Percentiles rank a stretch among this genome's conserved stretches.
phyloP scores from a whole-genome alignment of 2,329 filamentous ascomycete genomes.

The Ustilaginoidea virens region DNA sequence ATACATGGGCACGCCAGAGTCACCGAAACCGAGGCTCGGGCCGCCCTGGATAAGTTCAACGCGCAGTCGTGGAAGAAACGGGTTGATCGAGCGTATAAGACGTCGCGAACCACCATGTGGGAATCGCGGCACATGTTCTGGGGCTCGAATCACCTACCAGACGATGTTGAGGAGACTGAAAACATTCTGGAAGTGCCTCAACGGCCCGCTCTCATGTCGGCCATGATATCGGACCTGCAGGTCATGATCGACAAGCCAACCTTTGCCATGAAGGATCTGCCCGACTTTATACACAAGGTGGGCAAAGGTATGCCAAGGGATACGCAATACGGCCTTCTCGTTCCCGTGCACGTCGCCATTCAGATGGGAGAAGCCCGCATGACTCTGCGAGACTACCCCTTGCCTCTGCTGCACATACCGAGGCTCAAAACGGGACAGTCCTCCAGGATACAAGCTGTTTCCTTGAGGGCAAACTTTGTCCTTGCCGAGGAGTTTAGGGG shows the following conservation, averaged over 20 bases:
- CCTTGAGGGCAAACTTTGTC: constrained; percentile 80
- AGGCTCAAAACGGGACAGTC: constrained; percentile 67
- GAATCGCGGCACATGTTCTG: constrained; percentile 70
- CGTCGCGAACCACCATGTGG: constrained; percentile 58
- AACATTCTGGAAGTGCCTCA: constrained; percentile 74
- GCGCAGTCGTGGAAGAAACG: constrained; percentile 83
- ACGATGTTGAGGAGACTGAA: constrained; percentile 71
- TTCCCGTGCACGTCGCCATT: constrained; percentile 81
- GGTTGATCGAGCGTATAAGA: constrained; percentile 61
- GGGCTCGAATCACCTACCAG: constrained; percentile 65
- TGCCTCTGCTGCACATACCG: constrained; percentile 84
- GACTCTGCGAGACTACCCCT: constrained; percentile 81
- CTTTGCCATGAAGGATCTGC: constrained; percentile 68
- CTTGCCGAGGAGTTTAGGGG: constrained; percentile 88
- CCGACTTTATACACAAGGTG: constrained; percentile 70
- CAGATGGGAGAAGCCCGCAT: constrained; percentile 81
- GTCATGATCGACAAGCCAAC: constrained; percentile 83
- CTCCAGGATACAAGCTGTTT: constrained; percentile 63
- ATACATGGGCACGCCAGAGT: constrained; percentile 60
- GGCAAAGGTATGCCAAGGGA: constrained; percentile 94
- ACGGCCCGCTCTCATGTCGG: constrained; percentile 67
- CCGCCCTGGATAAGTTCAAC: constrained; percentile 64
- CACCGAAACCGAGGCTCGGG: constrained; percentile 59
- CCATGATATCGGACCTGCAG: constrained; percentile 70
- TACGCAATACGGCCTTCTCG: constrained; percentile 76